Percentiles rank a stretch among this genome's conserved stretches.
Conservation (phyloP, 1,284 basidiomycete genomes). For the Cutaneotrichosporon sp. region DNA sequence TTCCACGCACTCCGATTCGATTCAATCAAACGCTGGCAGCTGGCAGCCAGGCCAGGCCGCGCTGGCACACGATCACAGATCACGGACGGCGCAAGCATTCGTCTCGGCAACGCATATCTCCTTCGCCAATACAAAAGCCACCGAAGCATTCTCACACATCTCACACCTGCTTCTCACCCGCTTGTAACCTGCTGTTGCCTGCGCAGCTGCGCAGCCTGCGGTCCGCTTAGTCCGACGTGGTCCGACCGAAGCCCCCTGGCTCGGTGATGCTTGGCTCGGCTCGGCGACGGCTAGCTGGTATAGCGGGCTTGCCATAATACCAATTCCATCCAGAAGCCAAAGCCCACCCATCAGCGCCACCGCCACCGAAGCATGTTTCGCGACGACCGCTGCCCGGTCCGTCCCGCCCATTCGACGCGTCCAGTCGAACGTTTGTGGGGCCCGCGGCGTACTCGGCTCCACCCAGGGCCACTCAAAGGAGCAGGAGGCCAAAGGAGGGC, state of each 20-base stretch:
- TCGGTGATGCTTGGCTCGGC: neutral
- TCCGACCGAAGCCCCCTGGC: neutral
- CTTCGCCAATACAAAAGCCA: neutral
- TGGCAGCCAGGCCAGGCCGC: too few relatives aligned
- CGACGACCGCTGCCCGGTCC: neutral
- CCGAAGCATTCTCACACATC: neutral
- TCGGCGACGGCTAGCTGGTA: neutral
- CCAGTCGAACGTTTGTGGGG: neutral
- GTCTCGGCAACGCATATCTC: neutral
- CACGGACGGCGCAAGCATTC: too few relatives aligned
- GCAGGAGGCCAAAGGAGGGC: neutral
- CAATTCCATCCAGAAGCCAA: neutral
- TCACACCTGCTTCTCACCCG: neutral
- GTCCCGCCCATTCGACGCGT: neutral
- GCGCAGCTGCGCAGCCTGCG: too few relatives aligned
- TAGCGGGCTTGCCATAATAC: neutral
- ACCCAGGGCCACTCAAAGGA: neutral
- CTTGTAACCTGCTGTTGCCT: neutral
- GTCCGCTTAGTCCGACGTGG: neutral
- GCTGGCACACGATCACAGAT: too few relatives aligned
- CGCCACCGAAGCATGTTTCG: neutral
- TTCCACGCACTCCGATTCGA: too few relatives aligned
- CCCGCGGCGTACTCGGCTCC: neutral
- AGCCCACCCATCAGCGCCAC: neutral
- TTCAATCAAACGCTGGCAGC: too few relatives aligned